Evolutionary conservation across 305 asterid species (phyloP), one percentile per base, ranked within the genome.

Genomic region (Rubia peregrina): DNA sequence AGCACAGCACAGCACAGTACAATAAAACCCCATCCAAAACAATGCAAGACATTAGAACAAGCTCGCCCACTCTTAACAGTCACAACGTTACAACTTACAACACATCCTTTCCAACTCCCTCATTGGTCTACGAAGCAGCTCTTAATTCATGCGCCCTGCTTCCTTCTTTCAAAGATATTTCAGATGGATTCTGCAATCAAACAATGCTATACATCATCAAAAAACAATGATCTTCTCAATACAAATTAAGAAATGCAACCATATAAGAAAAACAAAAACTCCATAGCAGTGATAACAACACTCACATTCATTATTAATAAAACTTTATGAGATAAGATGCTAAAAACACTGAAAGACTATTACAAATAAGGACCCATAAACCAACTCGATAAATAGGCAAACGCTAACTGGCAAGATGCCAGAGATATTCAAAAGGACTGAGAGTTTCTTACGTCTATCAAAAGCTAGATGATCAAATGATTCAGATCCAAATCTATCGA

Each of bases 101-200:
- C 46, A 63, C 60, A 71, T 61, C 61, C 71, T 59, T 38, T 61
- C 40, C 38, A 51, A 44, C 16, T 7, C 56, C 74, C 55, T 44
- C 76, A 56, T 19, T 53, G 7, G 66, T 51, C 83, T 88, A 88
- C 64, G 89, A 82, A 74, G 70, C 85, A 26, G 89, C 88, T 78
- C 83, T 76, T 71, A 53, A 19, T 48, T 76, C 84, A 46, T 71
- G 82, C 21, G 65, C 83, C 48, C 62, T 17, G 21, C 38, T 6
- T 49, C 22, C 78, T 64, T 79, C 72, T 62, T 51, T 76, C 74
- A 75, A 71, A 53, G 44, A 57, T 66, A 78, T 80, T 63, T 74
- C 73, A 17, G 85, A 68, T 51, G 44, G 76, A 66, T 78, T 77
- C 93, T 85, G 96, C 87, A 85, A 81, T 57, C 70, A n/a, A 43